Base-by-base conservation (phyloP, 345 rosid genomes). In the Eucalyptus tenuipes region DNA sequence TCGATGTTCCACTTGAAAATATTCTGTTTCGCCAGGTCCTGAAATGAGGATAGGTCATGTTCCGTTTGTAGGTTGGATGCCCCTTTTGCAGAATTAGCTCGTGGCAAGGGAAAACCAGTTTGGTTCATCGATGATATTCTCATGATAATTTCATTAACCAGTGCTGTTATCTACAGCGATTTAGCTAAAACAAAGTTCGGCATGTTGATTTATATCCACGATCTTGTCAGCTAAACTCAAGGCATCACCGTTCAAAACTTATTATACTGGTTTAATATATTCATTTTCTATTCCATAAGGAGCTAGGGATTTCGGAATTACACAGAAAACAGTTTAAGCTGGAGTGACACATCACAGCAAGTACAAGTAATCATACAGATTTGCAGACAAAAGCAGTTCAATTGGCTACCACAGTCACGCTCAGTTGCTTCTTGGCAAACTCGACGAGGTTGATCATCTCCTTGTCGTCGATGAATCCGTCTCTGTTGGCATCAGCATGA, bases 381-480 rank as follows among this genome's bases (percentile, higher is more conserved):
- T 20, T 10, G 87, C 44, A 37, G 64, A 37, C 45, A 33, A 10
- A 49, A 20, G 22, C 66, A 3, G 40, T 55, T 88, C 64, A 89
- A 20, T 5, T 68, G 44, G 61, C 52, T 14, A 85, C 86, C 20
- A 85, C 47, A 12, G 88, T 90, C 33, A 85, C 17, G 29, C 88
- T 88, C 86, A 88, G 48, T 27, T 82, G 86, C 49, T 88, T 90
- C 75, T 88, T 52, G 7, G 92, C 93, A n/a, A 88, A 90, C 29
- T 88, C 90, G 25, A 87, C 53, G 29, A 92, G 88, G 33, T 71
- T 88, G 52, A 49, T 52, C 27, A 84, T 59, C 86, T 91, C 93
- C 2, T 37, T 14, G 2, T 89, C 90, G 29, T 91, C 90, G 40
- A 92, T 49, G 49, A 84, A 89, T 42, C 93, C 91, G 48, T 89